Evolutionary conservation across 164 flowering plant species (phyloP), one percentile per base, ranked within the genome.

Genomic region (Tetrastigma voinierianum): DNA sequence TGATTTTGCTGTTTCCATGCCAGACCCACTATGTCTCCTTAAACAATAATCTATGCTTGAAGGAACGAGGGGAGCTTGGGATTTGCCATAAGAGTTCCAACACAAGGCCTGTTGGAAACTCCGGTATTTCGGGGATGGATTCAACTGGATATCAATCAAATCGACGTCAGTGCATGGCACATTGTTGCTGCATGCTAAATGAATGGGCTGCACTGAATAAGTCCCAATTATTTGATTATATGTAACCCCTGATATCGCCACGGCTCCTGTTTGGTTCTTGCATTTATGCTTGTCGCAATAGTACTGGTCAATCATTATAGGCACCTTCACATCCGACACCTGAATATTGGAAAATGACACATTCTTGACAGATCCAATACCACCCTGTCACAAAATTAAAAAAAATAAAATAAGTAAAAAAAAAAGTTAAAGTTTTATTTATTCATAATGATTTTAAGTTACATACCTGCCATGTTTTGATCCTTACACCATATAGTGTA

Each of bases 261-360:
- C 96, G 10, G 93, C 93, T 16, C 65, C 81, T 9, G 90, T 87
- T 43, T 85, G 88, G 76, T 93, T 93, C 83, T 83, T 82, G 90
- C 97, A 90, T 0, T 14, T 2, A 6, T 59, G 57, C 66, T 84
- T 85, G 77, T 88, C 94, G 45, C 97, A 90, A 63, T 90, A 90
- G 79, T 72, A 90, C 60, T 93, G 98, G 68, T 93, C 98, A 11
- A 93, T 93, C 72, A 84, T 78, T 52, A 93, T 76, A 0, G 98
- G 98, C 7, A 79, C 78, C 77, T 78, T 72, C 8, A 90, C 98
- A 15, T 87, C 71, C 0, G 81, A 67, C 3, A 89, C 91, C 67
- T 84, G 84, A 67, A 93, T 86, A 71, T 78, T 83, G 0, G 92
- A 83, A 65, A 90, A 93, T 18, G 96, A 54, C 18, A 93, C 82